Evolutionary conservation across 106 monocot genomes (phyloP), one percentile per base, ranked within the genome.

Genomic region (Platanthera zijinensis): DNA sequence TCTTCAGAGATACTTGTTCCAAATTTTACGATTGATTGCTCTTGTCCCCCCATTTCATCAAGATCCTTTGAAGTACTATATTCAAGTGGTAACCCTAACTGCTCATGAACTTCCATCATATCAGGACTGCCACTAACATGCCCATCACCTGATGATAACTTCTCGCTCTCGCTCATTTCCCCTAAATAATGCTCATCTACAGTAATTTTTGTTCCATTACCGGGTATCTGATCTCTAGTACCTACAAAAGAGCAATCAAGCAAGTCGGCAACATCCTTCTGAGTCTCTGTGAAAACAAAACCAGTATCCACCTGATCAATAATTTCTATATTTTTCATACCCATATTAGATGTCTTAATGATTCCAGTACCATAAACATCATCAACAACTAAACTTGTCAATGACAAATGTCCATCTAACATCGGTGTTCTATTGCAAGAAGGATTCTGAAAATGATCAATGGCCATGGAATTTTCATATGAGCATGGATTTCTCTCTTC

Each of bases 401-500:
- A 19, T 7, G 52, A 73, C 50, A 73, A 18, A 12, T 69, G 51
- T 53, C 39, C 57, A 61, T 28, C 28, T 22, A 61, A 72, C 7
- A 48, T 73, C 28, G 28, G 10, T 5, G 32, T 64, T 67, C n/a
- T 32, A 51, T 48, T 12, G 8, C n/a, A 7, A 48, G 52, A 52
- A 15, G 52, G 9, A 77, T 78, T 51, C 21, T 48, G 10, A 52
- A 18, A n/a, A 77, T 53, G 18, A 74, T 45, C 6, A 8, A 71
- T 53, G 21, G 21, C 2, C 48, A 32, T 4, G 7, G 15, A 19
- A 78, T 45, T 5, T 77, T 76, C 73, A 52, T 68, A 69, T 62
- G 74, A 53, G 82, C 53, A 50, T 75, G 45, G 57, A 18, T 81
- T 19, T 69, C 13, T 81, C 69, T 62, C 47, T 78, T 77, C 59